Evolutionary conservation across 495 filamentous ascomycete species (phyloP), one percentile per base, ranked within the genome.

Genomic region (Hyaloscypha bicolor): DNA sequence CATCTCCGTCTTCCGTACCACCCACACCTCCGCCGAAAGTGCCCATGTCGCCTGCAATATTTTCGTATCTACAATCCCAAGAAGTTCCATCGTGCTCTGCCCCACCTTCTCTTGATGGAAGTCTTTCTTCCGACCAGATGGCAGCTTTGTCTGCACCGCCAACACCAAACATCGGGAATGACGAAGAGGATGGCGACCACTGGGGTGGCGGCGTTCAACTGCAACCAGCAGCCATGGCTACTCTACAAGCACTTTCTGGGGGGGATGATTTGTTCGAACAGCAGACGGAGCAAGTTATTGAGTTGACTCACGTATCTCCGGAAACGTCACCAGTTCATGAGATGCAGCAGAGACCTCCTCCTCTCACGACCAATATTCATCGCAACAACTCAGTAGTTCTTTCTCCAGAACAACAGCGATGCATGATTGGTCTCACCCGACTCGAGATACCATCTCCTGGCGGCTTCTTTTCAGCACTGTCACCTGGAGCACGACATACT

Each of bases 401-500:
- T 53, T 79, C 76, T 0, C 75, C 80, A 67, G 78, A 79, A n/a
- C 79, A 79, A 58, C 79, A 81, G 35, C 66, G 69, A 56, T 84
- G 79, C 55, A 78, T 80, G 31, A 77, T 77, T 51, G 79, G 85
- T 62, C 82, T 94, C 64, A 89, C 87, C 66, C 81, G 83, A 76
- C 80, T 97, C 63, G 88, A 92, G 60, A 93, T 97, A 58, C 93
- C 93, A 3, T 96, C 93, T 2, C 93, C 93, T 0, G 91, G 92
- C 31, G 92, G 91, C 0, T 97, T 97, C 81, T 97, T 97, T 76
- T 89, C 92, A 22, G 92, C 91, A 0, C 83, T 97, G 21, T 89
- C 85, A 19, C 81, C 86, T 2, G 83, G 87, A 58, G 86, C 88
- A 35, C 85, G 93, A 61, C 87, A 90, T 72, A 95, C 93, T 5